A percentile compares a stretch with the other conserved stretches of the same genome.
These are phyloP conservation scores for Xylaria sp. DNA, from an alignment of 2,329 filamentous ascomycete species.

Conservation along the genomic window DNA sequence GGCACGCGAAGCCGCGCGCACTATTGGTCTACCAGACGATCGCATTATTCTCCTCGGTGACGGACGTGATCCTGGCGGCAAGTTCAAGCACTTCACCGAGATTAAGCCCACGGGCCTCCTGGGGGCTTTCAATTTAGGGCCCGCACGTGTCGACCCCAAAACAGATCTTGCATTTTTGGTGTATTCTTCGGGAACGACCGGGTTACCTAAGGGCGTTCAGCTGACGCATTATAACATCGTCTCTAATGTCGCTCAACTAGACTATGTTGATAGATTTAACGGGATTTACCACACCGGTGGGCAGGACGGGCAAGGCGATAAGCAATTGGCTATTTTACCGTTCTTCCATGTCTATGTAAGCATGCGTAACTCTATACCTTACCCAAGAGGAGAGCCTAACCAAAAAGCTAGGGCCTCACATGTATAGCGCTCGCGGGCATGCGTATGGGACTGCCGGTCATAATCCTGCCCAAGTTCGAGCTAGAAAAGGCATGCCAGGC, in stretches of 20 bases:
- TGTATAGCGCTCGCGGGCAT: slow-evolving; percentile 76
- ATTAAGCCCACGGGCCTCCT: slow-evolving; percentile 72
- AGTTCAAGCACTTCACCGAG: slow-evolving; percentile 77
- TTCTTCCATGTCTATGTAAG: slow-evolving; percentile 92
- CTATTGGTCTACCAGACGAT: slow-evolving; percentile 76
- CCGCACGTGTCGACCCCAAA: slow-evolving; percentile 71
- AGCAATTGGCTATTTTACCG: slow-evolving; percentile 81
- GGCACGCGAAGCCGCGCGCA: slow-evolving; percentile 74
- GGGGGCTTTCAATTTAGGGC: slow-evolving; percentile 62
- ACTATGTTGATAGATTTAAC: slow-evolving; percentile 64
- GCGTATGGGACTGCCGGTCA: slow-evolving; percentile 71
- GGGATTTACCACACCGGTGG: slow-evolving; percentile 67
- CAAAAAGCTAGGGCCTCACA: slow-evolving; percentile 66
- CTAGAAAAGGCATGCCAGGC: slow-evolving; percentile 80
- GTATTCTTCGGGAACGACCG: slow-evolving; percentile 91
- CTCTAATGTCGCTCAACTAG: slow-evolving; percentile 73
- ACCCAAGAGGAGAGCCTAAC: slow-evolving; percentile 3
- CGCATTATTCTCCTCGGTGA: slow-evolving; percentile 83
- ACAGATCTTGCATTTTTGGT: slow-evolving; percentile 86
- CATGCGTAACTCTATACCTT: slow-evolving; percentile 7
- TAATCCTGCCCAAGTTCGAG: slow-evolving; percentile 85
- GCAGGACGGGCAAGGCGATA: slow-evolving; percentile 72
- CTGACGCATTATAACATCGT: slow-evolving; percentile 86
- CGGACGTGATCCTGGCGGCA: slow-evolving; percentile 66
- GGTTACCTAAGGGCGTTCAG: slow-evolving; percentile 91